Evolutionary conservation across 352 stramenopile genomes (phyloP), one percentile per base, ranked within the genome.

Genomic region (Bremia lactucae): DNA sequence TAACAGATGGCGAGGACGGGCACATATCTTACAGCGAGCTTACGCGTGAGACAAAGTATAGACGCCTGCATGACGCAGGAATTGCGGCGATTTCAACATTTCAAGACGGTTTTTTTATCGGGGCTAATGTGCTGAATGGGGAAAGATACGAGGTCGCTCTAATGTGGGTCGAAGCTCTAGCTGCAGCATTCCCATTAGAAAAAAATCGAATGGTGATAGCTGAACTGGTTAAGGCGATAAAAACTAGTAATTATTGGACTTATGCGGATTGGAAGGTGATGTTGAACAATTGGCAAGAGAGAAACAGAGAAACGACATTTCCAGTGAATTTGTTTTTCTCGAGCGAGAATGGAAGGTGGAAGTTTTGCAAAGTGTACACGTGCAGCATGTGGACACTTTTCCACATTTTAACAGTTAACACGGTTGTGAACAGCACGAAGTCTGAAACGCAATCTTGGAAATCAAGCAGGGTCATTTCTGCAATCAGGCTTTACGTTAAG

Each of bases 371-470:
- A 28, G 86, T 75, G 7, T 90, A 83, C 63, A 90, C 77, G 9
- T 93, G 80, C 35, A 73, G 71, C 0, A 39, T 93, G 14, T 93
- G 80, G 80, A 79, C 70, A 20, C 57, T 93, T 0, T 90, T 93
- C 57, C 80, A 93, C 46, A 76, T 43, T 38, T 76, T 90, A 37
- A 83, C 61, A 15, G 64, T 80, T 34, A 54, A 68, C 3, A 52
- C 47, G 3, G 42, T 46, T 9, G 20, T 48, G 4, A 33, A 33
- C 5, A 59, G 43, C 10, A 52, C 59, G 3, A 45, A 57, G 8
- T 59, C 49, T 14, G 33, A 34, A 8, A 36, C 52, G 15, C 46
- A 66, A 13, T 50, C 59, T 11, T 72, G 69, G 39, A 76, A 76
- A 22, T 66, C 76, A 4, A 84, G 71, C 47, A 57, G 69, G 25